These are phyloP conservation scores for Aciculosporium take DNA, from an alignment of 2,329 filamentous ascomycete genomes.

Conservation along the genomic window DNA sequence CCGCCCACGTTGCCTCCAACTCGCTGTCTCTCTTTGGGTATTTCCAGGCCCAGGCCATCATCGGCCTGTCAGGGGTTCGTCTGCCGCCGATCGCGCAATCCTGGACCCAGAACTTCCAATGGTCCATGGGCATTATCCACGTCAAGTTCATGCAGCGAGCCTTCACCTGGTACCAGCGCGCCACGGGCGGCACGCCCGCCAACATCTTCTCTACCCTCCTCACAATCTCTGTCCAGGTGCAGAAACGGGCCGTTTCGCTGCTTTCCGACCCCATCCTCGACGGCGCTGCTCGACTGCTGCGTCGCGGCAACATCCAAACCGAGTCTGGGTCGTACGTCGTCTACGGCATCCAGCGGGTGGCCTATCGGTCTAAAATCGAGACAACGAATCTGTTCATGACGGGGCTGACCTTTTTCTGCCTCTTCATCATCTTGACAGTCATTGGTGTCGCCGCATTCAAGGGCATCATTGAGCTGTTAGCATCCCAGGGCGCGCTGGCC, in stretches of 20 bases:
- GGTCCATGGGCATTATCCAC: slow-evolving; percentile 89
- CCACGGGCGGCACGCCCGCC: slow-evolving; percentile 73
- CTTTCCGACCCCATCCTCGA: slow-evolving; percentile 26
- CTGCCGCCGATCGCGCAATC: slow-evolving; percentile 76
- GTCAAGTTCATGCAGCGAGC: slow-evolving; percentile 71
- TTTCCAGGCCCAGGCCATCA: slow-evolving; percentile 84
- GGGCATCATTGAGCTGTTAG: slow-evolving; percentile 58
- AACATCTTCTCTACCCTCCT: slow-evolving; percentile 61
- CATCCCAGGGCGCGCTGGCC: slow-evolving; percentile 63
- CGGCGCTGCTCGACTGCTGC: slow-evolving; percentile 12
- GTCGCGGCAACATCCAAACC: slow-evolving; percentile 39
- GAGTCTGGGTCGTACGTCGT: slow-evolving; percentile 45
- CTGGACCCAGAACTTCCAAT: slow-evolving; percentile 95
- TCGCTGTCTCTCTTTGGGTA: slow-evolving; percentile 82
- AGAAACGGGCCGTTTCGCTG: slow-evolving; percentile 41
- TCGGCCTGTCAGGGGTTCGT: slow-evolving; percentile 66
- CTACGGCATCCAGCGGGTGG: slow-evolving; percentile 74
- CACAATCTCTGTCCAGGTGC: slow-evolving; percentile 66
- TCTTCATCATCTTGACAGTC: slow-evolving; percentile 64
- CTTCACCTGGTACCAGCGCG: slow-evolving; percentile 87
- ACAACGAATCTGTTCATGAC: slow-evolving; percentile 87
- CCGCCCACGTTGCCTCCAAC: slow-evolving; percentile 83
- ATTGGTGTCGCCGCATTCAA: slow-evolving; percentile 67
- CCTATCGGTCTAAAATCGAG: slow-evolving; percentile 73
- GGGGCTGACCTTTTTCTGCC: slow-evolving; percentile 71